phyloP scores from a whole-genome alignment of 2,329 filamentous ascomycete genomes.

The Trichoderma brevicompactum region DNA sequence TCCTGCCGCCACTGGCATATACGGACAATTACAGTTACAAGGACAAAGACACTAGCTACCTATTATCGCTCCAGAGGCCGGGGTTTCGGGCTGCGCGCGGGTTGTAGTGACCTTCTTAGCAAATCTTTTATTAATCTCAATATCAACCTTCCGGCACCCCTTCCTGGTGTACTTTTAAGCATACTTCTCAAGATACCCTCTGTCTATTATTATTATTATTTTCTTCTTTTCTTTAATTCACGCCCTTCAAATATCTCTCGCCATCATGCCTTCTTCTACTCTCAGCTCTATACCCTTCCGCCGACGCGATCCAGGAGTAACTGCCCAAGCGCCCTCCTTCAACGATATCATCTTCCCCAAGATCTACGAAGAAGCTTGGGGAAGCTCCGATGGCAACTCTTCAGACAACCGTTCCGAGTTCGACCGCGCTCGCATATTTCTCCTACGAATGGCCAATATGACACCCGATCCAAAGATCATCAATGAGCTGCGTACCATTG shows the following conservation, averaged over 20 bases:
- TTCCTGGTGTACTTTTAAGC: neutral
- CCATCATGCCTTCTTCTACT: conserved; percentile 15
- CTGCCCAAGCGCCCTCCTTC: conserved; percentile 18
- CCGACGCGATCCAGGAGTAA: conserved; percentile 25
- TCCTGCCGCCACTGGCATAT: neutral
- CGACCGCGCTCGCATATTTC: conserved; percentile 41
- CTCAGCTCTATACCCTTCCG: conserved; percentile 22
- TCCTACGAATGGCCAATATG: conserved; percentile 39
- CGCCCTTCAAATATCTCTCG: too few relatives aligned
- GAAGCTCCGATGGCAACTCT: conserved; percentile 28
- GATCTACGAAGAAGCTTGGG: conserved; percentile 43
- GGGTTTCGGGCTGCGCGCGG: neutral
- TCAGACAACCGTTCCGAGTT: conserved; percentile 37
- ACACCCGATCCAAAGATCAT: conserved; percentile 34
- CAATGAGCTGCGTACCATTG: conserved; percentile 38
- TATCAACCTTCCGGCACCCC: conserved; percentile 1
- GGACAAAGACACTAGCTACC: neutral
- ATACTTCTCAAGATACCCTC: neutral
- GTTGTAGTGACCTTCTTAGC: neutral
- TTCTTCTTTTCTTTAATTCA: neutral
- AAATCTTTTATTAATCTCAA: neutral
- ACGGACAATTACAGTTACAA: neutral
- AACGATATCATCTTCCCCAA: conserved; percentile 42
- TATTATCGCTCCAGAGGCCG: conserved; percentile 1
- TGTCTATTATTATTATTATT: neutral